Percentiles rank a stretch among this genome's conserved stretches.
These are phyloP conservation scores for Nakazawaea molendinolei DNA, from an alignment of 805 yeast species.

Conservation along the genomic window DNA sequence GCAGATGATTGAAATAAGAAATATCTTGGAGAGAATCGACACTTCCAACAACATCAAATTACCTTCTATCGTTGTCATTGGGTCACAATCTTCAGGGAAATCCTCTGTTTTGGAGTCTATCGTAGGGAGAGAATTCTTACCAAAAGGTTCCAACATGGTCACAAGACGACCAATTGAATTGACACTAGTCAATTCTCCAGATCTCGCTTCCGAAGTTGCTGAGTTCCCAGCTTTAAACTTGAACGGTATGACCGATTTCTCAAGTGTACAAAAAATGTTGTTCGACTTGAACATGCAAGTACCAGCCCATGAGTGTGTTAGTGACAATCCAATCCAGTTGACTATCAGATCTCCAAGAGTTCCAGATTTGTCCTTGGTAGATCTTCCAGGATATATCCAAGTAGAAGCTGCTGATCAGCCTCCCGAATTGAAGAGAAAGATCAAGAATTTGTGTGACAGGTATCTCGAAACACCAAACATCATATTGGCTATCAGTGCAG, in stretches of 20 bases:
- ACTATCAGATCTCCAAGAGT: conserved; percentile 85
- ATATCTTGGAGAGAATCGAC: conserved; percentile 69
- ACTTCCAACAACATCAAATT: conserved; percentile 67
- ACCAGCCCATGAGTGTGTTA: conserved; percentile 76
- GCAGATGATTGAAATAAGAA: conserved; percentile 94
- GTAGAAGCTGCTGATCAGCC: conserved; percentile 98
- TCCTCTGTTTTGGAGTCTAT: conserved; percentile 93
- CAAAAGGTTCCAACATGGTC: conserved; percentile 97
- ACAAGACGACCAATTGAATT: conserved; percentile 96
- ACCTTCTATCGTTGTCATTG: conserved; percentile 94
- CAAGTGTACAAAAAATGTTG: conserved; percentile 81
- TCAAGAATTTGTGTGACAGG: conserved; percentile 72
- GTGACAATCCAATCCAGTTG: conserved; percentile 89
- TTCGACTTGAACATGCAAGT: conserved; percentile 90
- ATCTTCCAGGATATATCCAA: conserved; percentile 96
- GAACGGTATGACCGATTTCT: conserved; percentile 78
- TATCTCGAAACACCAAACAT: conserved; percentile 90
- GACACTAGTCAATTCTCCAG: conserved; percentile 84
- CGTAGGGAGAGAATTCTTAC: conserved; percentile 96
- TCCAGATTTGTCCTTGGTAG: conserved; percentile 90
- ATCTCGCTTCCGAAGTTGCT: conserved; percentile 71
- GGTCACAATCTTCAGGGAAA: conserved; percentile 96
- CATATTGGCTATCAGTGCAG: conserved; percentile 92
- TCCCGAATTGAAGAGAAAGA: conserved; percentile 66
- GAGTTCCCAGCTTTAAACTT: conserved; percentile 89